phyloP scores from a whole-genome alignment of 73 alveolate species.

The Blepharisma japonicum region DNA sequence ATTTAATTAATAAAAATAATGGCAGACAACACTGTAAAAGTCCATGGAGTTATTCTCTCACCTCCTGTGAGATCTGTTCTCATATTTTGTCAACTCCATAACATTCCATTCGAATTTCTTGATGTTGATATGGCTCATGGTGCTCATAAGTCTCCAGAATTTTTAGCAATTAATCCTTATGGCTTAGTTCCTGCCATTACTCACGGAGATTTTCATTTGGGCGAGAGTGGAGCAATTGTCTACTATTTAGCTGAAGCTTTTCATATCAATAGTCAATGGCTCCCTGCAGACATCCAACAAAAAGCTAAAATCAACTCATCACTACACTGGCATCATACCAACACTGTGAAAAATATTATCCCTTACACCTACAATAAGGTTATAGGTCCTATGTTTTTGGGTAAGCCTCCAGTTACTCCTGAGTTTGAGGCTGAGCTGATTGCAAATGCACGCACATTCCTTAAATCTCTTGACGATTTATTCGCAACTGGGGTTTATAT shows the following conservation, averaged over 20 bases:
- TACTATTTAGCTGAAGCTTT: neutral
- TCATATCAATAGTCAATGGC: neutral
- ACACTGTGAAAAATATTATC: no score
- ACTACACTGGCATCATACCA: neutral
- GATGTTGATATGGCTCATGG: neutral
- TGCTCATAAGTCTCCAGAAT: neutral
- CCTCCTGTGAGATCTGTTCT: neutral
- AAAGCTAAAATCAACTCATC: neutral
- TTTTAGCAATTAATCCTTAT: neutral
- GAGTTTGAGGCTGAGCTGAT: neutral
- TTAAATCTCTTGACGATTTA: neutral
- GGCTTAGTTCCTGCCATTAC: neutral
- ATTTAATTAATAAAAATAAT: no score
- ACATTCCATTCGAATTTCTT: neutral
- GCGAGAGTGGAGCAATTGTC: conserved; percentile 3
- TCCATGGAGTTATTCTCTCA: neutral
- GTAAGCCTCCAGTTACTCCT: no score
- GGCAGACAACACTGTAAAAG: neutral
- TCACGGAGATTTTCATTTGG: neutral
- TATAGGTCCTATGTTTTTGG: no score
- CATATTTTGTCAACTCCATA: neutral
- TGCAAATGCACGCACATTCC: neutral
- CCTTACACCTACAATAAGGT: no score
- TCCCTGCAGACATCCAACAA: neutral
- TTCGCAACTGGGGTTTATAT: neutral